These are phyloP conservation scores for Geranium incanum DNA, from an alignment of 441 rosid species.

Conservation along the genomic window DNA sequence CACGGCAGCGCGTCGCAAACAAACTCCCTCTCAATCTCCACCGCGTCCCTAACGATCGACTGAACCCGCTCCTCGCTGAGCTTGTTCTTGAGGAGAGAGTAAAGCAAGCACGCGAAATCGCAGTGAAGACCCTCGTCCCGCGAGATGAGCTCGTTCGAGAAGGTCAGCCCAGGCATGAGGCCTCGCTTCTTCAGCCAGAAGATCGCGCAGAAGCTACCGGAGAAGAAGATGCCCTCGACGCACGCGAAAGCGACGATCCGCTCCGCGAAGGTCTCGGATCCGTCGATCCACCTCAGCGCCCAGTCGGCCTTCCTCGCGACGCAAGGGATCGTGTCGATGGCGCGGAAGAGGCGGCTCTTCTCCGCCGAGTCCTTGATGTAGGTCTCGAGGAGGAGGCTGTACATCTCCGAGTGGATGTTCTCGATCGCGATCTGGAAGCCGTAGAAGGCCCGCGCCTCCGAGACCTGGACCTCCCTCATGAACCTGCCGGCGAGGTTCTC, in stretches of 20 bases:
- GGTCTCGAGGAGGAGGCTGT: constrained; percentile 42
- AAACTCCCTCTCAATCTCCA: constrained; percentile 47
- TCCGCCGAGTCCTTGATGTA: constrained; percentile 26
- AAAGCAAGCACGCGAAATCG: constrained; percentile 25
- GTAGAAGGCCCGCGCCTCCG: constrained; percentile 44
- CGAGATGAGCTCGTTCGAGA: constrained; percentile 27
- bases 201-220: constrained; percentile 28
- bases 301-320: constrained; percentile 25
- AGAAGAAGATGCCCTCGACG: constrained; percentile 30
- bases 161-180: constrained; percentile 24
- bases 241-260: constrained; percentile 25
- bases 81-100: constrained; percentile 18
- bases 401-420: constrained; percentile 54
- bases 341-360: constrained; percentile 22
- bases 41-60: constrained; percentile 35
- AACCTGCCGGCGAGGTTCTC: constrained; percentile 28
- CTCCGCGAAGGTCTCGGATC: constrained; percentile 24
- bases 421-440: constrained; percentile 53
- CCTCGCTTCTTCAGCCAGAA: constrained; percentile 28
- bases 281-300: constrained; percentile 25
- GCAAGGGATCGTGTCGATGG: constrained; percentile 24
- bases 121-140: constrained; percentile 27
- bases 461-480: constrained; percentile 28
- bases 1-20: constrained; percentile 45
- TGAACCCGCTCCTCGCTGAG: constrained; percentile 22